phyloP scores from a whole-genome alignment of 2,329 filamentous ascomycete species.

The Fusarium chlamydosporum region DNA sequence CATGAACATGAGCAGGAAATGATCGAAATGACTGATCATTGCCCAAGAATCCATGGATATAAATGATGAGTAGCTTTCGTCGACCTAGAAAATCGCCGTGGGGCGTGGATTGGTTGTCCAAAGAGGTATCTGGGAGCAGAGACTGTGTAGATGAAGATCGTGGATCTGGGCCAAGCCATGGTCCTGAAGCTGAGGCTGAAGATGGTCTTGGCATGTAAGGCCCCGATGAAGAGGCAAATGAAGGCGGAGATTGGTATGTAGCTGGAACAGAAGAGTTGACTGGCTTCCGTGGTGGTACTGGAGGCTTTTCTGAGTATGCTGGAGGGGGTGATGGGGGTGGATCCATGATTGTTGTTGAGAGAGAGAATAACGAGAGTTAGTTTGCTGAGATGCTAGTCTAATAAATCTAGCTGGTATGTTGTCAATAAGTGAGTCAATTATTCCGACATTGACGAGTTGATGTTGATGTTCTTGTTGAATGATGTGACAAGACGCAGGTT shows the following conservation, averaged over 20 bases:
- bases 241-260: slow-evolving; percentile 15
- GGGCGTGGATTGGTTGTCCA: slow-evolving; percentile 13
- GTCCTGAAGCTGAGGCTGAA: slow-evolving; percentile 10
- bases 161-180: slow-evolving; percentile 57
- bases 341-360: slow-evolving; percentile 21
- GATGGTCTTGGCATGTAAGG: slow-evolving; percentile 7
- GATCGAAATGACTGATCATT: slow-evolving; percentile 88
- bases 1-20: slow-evolving; percentile 90
- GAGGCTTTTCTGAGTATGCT: slow-evolving; percentile 36
- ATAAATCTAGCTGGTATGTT: neutral
- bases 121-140: slow-evolving; percentile 51
- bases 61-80: slow-evolving; percentile 79
- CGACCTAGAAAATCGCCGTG: slow-evolving; percentile 48
- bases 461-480: slow-evolving; percentile 1
- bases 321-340: slow-evolving; percentile 33
- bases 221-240: slow-evolving; percentile 18
- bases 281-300: slow-evolving; percentile 35
- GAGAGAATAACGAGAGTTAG: neutral
- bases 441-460: neutral
- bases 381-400: neutral
- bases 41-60: slow-evolving; percentile 92
- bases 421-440: neutral
- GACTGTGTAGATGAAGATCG: slow-evolving; percentile 66
- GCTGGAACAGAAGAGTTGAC: slow-evolving; percentile 25
- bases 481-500: slow-evolving; percentile 12